A percentile compares a stretch with the other conserved stretches of the same genome.
Conservation (phyloP, 768 basidiomycete genomes). For the Cyclocybe cylindracea region DNA sequence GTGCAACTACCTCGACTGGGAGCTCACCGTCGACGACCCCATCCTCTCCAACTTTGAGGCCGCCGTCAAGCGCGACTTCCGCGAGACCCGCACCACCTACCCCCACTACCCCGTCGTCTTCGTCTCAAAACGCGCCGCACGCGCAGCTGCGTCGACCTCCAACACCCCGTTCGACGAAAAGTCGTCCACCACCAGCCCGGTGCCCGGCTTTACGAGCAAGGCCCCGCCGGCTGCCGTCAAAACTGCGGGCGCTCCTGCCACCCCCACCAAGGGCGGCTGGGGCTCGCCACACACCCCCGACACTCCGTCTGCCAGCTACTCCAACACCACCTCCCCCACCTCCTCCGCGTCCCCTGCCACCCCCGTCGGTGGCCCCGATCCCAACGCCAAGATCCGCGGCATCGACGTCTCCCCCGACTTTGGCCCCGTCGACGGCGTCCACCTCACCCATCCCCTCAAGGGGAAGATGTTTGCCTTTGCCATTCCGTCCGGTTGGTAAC, state of each 20-base stretch:
- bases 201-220: conserved; percentile 45
- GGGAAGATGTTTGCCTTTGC: conserved; percentile 68
- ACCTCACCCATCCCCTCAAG: conserved; percentile 48
- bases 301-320: conserved; percentile 55
- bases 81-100: conserved; percentile 48
- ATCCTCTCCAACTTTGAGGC: conserved; percentile 63
- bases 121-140: conserved; percentile 60
- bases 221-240: conserved; percentile 33
- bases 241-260: conserved; percentile 16
- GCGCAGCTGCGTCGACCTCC: conserved; percentile 39
- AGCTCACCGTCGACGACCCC: conserved; percentile 70
- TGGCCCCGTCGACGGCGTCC: conserved; percentile 30
- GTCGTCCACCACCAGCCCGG: conserved; percentile 44
- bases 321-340: conserved; percentile 56
- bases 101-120: conserved; percentile 64
- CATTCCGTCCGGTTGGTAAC: conserved; percentile 61
- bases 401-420: conserved; percentile 41
- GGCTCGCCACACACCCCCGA: conserved; percentile 39
- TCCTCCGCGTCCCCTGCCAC: conserved; percentile 65
- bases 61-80: conserved; percentile 62
- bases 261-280: conserved; percentile 27
- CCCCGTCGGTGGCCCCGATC: conserved; percentile 52
- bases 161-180: conserved; percentile 44
- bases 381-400: conserved; percentile 49
- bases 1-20: conserved; percentile 93